Evolutionary conservation across 2,329 filamentous ascomycete species (phyloP), one percentile per base, ranked within the genome.

Genomic region (Fusarium guadeloupense): DNA sequence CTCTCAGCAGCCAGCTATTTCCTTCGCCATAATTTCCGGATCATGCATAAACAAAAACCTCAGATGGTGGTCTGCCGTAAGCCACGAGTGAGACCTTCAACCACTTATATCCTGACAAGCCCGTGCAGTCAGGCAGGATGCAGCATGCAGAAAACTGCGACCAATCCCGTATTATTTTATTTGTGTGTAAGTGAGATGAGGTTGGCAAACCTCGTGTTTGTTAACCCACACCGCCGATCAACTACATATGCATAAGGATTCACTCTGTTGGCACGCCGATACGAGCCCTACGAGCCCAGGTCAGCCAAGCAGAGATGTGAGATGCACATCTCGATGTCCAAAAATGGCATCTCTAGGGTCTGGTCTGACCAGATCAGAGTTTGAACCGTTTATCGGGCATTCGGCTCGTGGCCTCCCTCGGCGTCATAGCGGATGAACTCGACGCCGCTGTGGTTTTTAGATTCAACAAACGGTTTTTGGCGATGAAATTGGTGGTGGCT

Each of bases 161-260:
- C 55, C 55, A 64, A 57, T 64, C 59, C 52, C 40, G 40, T 45
- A 45, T 50, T 44, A 49, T 23, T 31, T 20, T 38, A n/a, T 30
- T 44, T 44, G 47, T 51, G 33, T 42, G 55, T 64, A 45, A 25
- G 55, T 58, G 33, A 19, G 48, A 17, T 46, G 26, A 42, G 39
- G 34, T 47, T 55, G 39, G 60, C 41, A 59, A 42, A 56, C 57
- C 54, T 54, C 54, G 54, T 60, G 60, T 64, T 64, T 45, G 34
- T 23, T 28, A 28, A 35, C 20, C 44, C 54, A 64, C 60, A 61
- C 60, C 60, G 55, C 60, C 35, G 42, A 61, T 52, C 57, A 47
- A 50, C 20, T 28, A 35, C 42, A 40, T 50, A 40, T 59, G 47
- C 55, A 59, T 59, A 38, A 45, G 38, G 25, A 53, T 54, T 50